These are phyloP conservation scores for Trichosanthes cucumerina DNA, from an alignment of 306 rosid genomes.

Conservation along the genomic window DNA sequence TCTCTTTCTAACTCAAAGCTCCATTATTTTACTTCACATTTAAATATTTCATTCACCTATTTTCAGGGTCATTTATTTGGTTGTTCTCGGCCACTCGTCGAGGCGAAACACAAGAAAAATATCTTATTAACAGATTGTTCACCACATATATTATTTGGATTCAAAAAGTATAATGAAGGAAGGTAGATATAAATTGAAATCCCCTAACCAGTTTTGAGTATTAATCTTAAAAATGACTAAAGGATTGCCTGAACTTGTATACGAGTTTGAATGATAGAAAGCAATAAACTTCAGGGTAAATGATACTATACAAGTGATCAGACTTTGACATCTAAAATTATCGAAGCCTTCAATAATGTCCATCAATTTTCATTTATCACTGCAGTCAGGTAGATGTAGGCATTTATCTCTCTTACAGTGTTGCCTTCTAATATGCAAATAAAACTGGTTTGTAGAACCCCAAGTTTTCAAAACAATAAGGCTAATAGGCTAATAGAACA, in stretches of 20 bases:
- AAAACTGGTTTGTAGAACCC: too few species aligned
- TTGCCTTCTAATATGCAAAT: too few species aligned
- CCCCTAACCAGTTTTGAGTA: background rate
- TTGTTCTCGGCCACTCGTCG: background rate
- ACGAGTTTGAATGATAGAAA: background rate
- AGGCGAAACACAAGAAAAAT: too few species aligned
- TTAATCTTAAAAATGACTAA: background rate
- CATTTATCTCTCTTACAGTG: too few species aligned
- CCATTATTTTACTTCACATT: background rate
- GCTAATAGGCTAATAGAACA: too few species aligned
- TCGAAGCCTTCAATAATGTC: background rate
- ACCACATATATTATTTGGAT: background rate
- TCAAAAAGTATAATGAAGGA: background rate
- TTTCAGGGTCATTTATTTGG: background rate
- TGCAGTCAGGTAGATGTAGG: background rate
- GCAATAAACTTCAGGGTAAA: background rate
- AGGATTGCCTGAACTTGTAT: background rate
- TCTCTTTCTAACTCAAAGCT: background rate
- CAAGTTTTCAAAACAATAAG: too few species aligned
- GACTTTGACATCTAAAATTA: background rate
- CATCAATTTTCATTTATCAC: background rate
- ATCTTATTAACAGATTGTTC: background rate
- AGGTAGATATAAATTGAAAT: background rate
- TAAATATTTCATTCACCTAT: background rate
- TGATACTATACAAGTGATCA: background rate